Conservation (phyloP, 148 eudicot genomes). For the Salicornia ramosissima region DNA sequence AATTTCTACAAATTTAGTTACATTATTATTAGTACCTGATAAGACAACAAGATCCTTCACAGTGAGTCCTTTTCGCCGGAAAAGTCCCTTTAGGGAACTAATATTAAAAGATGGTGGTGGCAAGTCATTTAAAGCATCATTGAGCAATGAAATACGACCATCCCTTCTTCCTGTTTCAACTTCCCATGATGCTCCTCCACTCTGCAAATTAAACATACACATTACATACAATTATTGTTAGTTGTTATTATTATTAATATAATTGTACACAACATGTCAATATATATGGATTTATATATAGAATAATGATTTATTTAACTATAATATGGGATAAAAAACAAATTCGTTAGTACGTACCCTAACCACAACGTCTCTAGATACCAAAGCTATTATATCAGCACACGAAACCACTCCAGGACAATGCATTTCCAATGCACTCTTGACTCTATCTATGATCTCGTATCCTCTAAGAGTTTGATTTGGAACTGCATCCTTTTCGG, state of each 20-base stretch:
- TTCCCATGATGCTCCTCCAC: conserved; percentile 33
- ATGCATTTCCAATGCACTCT: conserved; percentile 31
- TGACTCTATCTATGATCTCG: conserved; percentile 38
- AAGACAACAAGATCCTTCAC: conserved; percentile 53
- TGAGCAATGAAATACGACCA: conserved; percentile 32
- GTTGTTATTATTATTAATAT: too few species aligned
- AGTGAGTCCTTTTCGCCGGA: conserved; percentile 33
- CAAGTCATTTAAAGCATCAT: conserved; percentile 32
- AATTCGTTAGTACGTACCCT: too few species aligned
- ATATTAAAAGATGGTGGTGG: conserved; percentile 38
- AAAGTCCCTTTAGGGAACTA: conserved; percentile 22
- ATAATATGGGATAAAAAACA: too few species aligned
- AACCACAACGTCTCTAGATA: conserved; percentile 38
- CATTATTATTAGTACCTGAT: too few species aligned
- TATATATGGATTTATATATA: too few species aligned
- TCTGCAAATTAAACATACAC: conserved; percentile 26
- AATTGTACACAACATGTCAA: too few species aligned
- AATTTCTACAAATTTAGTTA: too few species aligned
- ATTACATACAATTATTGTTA: too few species aligned
- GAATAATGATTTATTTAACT: too few species aligned
- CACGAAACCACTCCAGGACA: conserved; percentile 50
- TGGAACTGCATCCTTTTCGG: conserved; percentile 42
- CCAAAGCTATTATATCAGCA: conserved; percentile 47
- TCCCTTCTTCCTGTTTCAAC: conserved; percentile 56
- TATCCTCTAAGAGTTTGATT: conserved; percentile 42